Conservation (phyloP, 805 yeast species). For the Maudiozyma barnettii region DNA sequence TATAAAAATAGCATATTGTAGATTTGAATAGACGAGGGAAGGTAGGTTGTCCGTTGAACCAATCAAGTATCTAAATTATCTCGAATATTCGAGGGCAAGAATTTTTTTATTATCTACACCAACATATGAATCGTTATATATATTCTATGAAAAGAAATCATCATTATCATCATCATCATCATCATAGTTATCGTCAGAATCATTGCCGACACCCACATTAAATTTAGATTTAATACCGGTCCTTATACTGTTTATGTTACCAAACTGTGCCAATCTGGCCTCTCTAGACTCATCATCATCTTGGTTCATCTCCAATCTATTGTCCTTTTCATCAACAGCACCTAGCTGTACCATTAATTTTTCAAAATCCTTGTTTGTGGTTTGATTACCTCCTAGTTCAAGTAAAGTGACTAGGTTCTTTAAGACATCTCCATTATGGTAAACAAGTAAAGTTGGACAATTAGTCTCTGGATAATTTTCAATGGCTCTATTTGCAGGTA, state of each 20-base stretch:
- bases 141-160: slow-evolving; percentile 40
- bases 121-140: neutral
- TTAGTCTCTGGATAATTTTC: slow-evolving; percentile 85
- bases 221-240: slow-evolving; percentile 26
- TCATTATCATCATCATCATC: slow-evolving; percentile 33
- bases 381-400: slow-evolving; percentile 75
- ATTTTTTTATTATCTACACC: neutral
- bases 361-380: slow-evolving; percentile 63
- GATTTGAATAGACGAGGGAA: too few relatives aligned
- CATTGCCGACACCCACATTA: slow-evolving; percentile 30
- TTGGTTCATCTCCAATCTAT: slow-evolving; percentile 52
- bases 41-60: too few relatives aligned
- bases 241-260: slow-evolving; percentile 40
- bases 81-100: neutral
- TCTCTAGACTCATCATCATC: slow-evolving; percentile 49
- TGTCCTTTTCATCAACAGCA: slow-evolving; percentile 59
- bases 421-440: slow-evolving; percentile 66
- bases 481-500: slow-evolving; percentile 82
- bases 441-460: slow-evolving; percentile 84
- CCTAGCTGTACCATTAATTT: slow-evolving; percentile 54
- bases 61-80: neutral
- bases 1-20: neutral
- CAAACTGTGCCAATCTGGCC: slow-evolving; percentile 46
- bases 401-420: slow-evolving; percentile 76
- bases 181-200: slow-evolving; percentile 35